Base-by-base conservation (phyloP, 768 basidiomycete species). In the Paxillus rubicundulus region DNA sequence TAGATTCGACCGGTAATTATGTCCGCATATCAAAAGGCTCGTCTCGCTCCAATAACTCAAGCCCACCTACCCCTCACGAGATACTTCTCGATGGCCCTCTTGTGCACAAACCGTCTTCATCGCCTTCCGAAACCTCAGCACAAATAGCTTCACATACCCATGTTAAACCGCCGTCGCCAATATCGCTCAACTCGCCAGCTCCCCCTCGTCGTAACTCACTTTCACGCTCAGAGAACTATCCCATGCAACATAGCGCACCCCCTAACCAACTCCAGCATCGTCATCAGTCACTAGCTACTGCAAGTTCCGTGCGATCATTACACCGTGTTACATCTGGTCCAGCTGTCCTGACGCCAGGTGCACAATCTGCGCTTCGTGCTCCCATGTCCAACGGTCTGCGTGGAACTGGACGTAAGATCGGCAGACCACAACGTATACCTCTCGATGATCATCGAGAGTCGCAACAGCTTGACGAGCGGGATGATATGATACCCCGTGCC, bases 271-370 rank as follows among this genome's bases (percentile, higher is more conserved):
- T 42, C 49, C 72, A 39, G 55, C 65, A 61, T 53, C 71, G 49
- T 58, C 61, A 52, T 55, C 73, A 62, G 60, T 61, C 57, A 40
- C 34, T 44, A 32, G 41, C 62, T 14, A 61, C 61, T 24, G 46
- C 55, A 48, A 55, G 14, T 10, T 50, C 68, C 6, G 61, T 71
- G 9, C 78, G 88, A 45, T 80, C 81, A 6, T 84, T 90, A 61
- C 79, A 82, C 55, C 85, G 89, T 55, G 78, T 82, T 36, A 75
- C 79, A 2, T 91, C 88, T 9, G 84, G 81, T 27, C 82, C 87
- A 9, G 71, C 76, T 47, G 61, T 62, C 34, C 61, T 61, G 43
- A 73, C 65, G 3, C 69, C 61, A 14, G 69, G 60, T 10, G 54
- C 70, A 2, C 68, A 67, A 53, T 51, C 64, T 17, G 48, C 68